Evolutionary conservation across 2,329 filamentous ascomycete species (phyloP).

Genomic region (Fusarium sp.): DNA sequence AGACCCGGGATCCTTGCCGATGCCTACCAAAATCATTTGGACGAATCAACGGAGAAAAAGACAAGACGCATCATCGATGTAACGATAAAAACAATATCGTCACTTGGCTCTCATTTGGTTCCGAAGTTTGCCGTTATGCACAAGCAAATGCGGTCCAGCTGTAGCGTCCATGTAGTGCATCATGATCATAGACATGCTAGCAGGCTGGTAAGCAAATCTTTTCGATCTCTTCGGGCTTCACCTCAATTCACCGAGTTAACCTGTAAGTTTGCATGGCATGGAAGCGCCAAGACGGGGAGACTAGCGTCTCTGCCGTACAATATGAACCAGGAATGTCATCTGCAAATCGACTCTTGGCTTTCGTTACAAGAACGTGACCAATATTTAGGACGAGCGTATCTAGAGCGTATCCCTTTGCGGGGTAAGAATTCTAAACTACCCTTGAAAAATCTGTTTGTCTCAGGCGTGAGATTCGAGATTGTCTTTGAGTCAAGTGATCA

Average conservation of each 20-base stretch:
- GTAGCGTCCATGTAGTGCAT: background rate
- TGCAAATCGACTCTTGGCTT: conserved; percentile 14
- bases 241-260: conserved; percentile 35
- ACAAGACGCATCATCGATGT: conserved; percentile 12
- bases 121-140: conserved; percentile 27
- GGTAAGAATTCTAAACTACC: conserved; percentile 13
- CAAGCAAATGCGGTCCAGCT: conserved; percentile 1
- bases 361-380: conserved; percentile 12
- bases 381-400: conserved; percentile 7
- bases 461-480: conserved; percentile 6
- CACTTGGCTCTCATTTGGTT: conserved; percentile 14
- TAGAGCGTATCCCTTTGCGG: conserved; percentile 15
- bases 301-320: conserved; percentile 6
- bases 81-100: conserved; percentile 15
- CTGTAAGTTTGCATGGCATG: conserved; percentile 9
- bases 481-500: conserved; percentile 28
- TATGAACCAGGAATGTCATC: background rate
- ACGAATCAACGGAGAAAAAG: conserved; percentile 8
- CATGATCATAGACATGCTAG: background rate
- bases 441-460: conserved; percentile 7
- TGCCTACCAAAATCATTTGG: background rate
- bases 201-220: background rate
- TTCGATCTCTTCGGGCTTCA: conserved; percentile 20
- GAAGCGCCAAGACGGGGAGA: conserved; percentile 23
- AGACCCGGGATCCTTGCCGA: conserved; percentile 15